These are phyloP conservation scores for Lachancea quebecensis DNA, from an alignment of 805 yeast genomes.

Conservation along the genomic window DNA sequence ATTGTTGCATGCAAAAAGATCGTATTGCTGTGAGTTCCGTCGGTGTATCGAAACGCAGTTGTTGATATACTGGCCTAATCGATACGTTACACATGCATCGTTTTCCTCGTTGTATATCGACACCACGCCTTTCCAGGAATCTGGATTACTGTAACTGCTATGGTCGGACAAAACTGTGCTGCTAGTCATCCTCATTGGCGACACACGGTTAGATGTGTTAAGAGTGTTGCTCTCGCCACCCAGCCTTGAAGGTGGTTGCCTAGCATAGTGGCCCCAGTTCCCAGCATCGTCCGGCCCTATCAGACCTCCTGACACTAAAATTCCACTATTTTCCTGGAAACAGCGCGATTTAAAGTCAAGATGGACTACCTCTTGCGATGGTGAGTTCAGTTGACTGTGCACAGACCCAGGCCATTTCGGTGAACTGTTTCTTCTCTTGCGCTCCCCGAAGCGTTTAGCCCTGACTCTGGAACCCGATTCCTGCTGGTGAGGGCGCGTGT, in stretches of 20 bases:
- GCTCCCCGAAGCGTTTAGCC: not conserved
- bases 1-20: conserved; percentile 73
- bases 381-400: conserved; percentile 9
- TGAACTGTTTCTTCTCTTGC: conserved; percentile 6
- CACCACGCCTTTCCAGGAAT: conserved; percentile 46
- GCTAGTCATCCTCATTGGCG: conserved; percentile 27
- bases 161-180: conserved; percentile 22
- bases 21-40: conserved; percentile 38
- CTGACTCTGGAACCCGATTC: not conserved
- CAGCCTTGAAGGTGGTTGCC: conserved; percentile 1
- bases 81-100: conserved; percentile 42
- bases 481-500: conserved; percentile 30
- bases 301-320: conserved; percentile 48
- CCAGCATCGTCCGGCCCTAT: conserved; percentile 35
- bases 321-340: conserved; percentile 49
- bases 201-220: conserved; percentile 11
- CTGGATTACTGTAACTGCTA: conserved; percentile 27
- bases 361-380: conserved; percentile 35
- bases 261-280: conserved; percentile 7
- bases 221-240: not conserved
- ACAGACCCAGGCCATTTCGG: conserved; percentile 2
- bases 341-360: conserved; percentile 68
- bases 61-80: conserved; percentile 75
- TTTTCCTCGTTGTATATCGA: conserved; percentile 41
- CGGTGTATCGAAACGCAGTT: conserved; percentile 61